Evolutionary conservation across 2,329 filamentous ascomycete species (phyloP), one percentile per base, ranked within the genome.

Genomic region (Blastomyces parvus): DNA sequence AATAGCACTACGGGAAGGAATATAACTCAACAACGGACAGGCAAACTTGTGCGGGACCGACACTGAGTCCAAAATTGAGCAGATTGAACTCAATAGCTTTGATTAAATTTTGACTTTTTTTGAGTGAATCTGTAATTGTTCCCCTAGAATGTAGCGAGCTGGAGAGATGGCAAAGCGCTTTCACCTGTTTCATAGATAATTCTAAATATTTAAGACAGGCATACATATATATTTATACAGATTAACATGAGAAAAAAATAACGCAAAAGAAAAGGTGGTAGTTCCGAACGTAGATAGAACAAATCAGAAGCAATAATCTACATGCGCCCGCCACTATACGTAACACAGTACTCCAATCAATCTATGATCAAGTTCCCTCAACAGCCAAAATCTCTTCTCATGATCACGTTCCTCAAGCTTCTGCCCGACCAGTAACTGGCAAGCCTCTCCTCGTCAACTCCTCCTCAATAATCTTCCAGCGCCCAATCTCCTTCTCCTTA

Each of bases 381-480:
- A 27, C 5, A 30, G 50, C 44, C 9, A 22, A 57, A 3, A 9
- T 9, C 33, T 2, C 8, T 25, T 7, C 4, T 14, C 33, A 36
- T 22, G 22, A 6, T 14, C 38, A 14, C 22, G 17, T 42, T 25
- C 13, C 19, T 58, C 38, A 38, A n/a, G 38, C 11, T 38, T 30
- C n/a, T 25, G n/a, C 53, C 30, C 62, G 60, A 19, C 56, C 63
- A 57, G 69, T 69, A 62, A 85, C 76, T 8, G 87, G 84, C 67
- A 92, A 73, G 19, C 82, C 83, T 63, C 86, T 80, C 72, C 83
- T 81, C 70, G 77, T 77, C 66, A 93, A 79, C 75, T 90, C 88
- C 70, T 86, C 79, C 74, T 89, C 83, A 70, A 93, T 90, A 59
- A 91, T 75, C 84, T 94, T 94, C 84, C 88, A 89, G 70, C 89